Evolutionary conservation across 352 stramenopile genomes (phyloP), one percentile per base, ranked within the genome.

Genomic region (Pythium rishiriense): DNA sequence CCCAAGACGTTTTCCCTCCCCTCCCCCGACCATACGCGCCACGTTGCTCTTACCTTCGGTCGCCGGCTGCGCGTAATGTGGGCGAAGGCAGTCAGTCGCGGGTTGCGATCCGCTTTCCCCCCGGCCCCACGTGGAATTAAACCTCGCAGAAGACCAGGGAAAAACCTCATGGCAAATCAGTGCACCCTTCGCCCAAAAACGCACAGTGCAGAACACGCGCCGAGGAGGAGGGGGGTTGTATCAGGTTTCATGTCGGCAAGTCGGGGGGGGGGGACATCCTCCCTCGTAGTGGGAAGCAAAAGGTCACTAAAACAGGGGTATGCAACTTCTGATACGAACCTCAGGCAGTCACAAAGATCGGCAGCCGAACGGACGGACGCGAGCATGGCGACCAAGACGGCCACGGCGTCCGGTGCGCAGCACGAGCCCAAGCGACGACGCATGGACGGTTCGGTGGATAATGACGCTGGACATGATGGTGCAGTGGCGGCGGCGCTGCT

Each of bases 151-250:
- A 58, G 22, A 43, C 15, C 1, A 37, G 3, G 12, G 42, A 50
- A 68, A 68, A 73, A 68, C 66, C 60, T 73, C 47, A 54, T 31
- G 12, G 57, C 37, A 61, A 64, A 53, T 62, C 64, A 70, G 64
- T 47, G 39, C 24, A 1, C 28, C 33, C 19, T 47, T 47, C 41
- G 41, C 10, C 37, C 37, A 43, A 64, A 66, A 66, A 70, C 55
- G 55, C 55, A 66, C 56, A 65, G 57, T 70, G 56, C 63, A 47
- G 31, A 53, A 12, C 21, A 7, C 25, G 41, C 21, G n/a, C n/a
- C n/a, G n/a, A n/a, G n/a, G n/a, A n/a, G n/a, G 46, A 35, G 50
- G 54, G 22, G 37, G 33, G 33, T 47, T 29, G 17, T 33, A 26
- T 53, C 47, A 57, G 28, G n/a, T 9, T 39, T 22, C 12, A 50